Conservation (phyloP, 225 moss, liverwort and hornwort species). For the Neckera pumila region DNA sequence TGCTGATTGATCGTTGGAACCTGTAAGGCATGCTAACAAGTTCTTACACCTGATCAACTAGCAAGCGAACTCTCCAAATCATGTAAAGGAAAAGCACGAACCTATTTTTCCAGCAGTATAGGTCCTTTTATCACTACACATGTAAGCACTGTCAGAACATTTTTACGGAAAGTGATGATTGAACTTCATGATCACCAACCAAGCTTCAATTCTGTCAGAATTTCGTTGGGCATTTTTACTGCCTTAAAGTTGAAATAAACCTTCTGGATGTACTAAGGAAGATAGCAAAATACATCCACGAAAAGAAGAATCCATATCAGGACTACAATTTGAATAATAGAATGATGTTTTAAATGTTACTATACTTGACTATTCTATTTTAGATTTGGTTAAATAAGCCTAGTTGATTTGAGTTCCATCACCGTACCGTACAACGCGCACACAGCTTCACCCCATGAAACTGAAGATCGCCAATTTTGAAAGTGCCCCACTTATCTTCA, state of each 20-base stretch:
- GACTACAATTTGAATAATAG: background rate
- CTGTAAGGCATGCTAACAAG: background rate
- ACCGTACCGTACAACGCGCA: slow-evolving; percentile 68
- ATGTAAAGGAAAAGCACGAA: background rate
- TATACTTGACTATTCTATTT: background rate
- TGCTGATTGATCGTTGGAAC: slow-evolving; percentile 31
- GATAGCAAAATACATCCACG: background rate
- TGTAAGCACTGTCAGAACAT: background rate
- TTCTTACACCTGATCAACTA: background rate
- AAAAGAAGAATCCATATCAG: background rate
- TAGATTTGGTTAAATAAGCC: background rate
- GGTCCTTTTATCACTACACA: background rate
- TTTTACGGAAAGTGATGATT: background rate
- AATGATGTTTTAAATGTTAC: background rate
- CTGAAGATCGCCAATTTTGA: slow-evolving; percentile 53
- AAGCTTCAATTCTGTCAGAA: background rate
- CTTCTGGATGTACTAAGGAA: background rate
- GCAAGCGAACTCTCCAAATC: background rate
- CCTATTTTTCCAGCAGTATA: background rate
- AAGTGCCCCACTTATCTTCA: slow-evolving; percentile 70
- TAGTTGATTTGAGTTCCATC: background rate
- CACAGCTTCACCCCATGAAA: slow-evolving; percentile 86
- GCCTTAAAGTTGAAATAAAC: background rate
- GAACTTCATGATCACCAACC: background rate
- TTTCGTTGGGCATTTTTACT: background rate